Conservation (phyloP, 768 basidiomycete species). For the Cystofilobasidium bisporidii region DNA sequence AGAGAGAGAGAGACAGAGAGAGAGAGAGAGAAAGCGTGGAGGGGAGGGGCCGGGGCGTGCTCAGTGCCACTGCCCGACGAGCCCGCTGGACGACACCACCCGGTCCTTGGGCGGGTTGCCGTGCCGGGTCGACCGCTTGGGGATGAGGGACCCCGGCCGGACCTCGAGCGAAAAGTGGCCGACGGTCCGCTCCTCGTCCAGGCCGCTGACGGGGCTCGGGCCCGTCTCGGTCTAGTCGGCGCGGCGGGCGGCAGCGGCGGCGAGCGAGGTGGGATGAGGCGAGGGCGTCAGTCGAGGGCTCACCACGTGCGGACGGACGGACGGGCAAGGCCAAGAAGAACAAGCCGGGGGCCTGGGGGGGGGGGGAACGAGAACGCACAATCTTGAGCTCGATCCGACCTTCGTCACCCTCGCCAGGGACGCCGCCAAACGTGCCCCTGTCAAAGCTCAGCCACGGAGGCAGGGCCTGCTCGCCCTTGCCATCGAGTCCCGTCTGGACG, state of each 20-base stretch:
- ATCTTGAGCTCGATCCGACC: slow-evolving; percentile 7
- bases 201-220: not conserved
- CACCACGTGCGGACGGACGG: not conserved
- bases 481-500: not conserved
- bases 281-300: too few species aligned
- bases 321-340: not conserved
- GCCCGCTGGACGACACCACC: not conserved
- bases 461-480: not conserved
- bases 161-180: slow-evolving; percentile 11
- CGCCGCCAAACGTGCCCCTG: not conserved
- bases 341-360: not conserved
- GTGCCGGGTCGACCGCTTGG: not conserved
- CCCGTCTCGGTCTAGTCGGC: slow-evolving; percentile 4
- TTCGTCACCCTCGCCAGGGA: not conserved
- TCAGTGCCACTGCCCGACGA: slow-evolving; percentile 4
- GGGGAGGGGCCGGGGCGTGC: too few species aligned
- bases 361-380: not conserved
- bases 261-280: not conserved
- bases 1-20: too few species aligned
- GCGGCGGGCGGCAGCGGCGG: not conserved
- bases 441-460: not conserved
- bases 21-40: too few species aligned
- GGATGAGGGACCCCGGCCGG: not conserved
- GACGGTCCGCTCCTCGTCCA: slow-evolving; percentile 6
- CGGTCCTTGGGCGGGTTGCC: not conserved